Evolutionary conservation across 2,329 filamentous ascomycete species (phyloP).

Genomic region (Aspergillus japonicus): DNA sequence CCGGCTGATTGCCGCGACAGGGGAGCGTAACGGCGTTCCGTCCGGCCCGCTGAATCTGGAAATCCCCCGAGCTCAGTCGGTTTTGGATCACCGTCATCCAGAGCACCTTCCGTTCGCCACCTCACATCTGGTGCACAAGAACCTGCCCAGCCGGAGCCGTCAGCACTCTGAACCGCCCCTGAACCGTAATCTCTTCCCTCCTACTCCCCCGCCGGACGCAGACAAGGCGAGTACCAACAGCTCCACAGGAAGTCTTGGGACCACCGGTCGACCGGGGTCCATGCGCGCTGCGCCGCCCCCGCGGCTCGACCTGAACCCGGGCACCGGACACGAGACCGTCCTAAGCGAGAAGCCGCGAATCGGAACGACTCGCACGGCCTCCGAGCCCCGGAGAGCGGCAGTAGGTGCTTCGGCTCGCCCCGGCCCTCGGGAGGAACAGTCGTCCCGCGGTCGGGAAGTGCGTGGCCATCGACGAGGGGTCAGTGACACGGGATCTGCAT

Average conservation of each 20-base stretch:
- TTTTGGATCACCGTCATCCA: conserved; percentile 70
- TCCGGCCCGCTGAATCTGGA: conserved; percentile 60
- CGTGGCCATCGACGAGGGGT: conserved; percentile 30
- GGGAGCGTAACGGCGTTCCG: conserved; percentile 72
- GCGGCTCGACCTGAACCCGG: conserved; percentile 42
- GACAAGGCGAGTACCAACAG: conserved; percentile 56
- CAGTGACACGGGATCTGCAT: conserved; percentile 32
- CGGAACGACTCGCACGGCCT: conserved; percentile 51
- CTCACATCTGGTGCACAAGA: conserved; percentile 87
- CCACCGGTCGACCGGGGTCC: conserved; percentile 49
- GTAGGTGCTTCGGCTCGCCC: conserved; percentile 28
- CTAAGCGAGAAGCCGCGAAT: conserved; percentile 40
- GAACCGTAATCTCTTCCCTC: conserved; percentile 81
- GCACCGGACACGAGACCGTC: background rate
- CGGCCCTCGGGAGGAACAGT: conserved; percentile 23
- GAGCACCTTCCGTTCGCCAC: conserved; percentile 90
- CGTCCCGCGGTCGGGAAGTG: conserved; percentile 29
- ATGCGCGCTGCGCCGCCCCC: conserved; percentile 48
- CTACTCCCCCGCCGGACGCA: conserved; percentile 94
- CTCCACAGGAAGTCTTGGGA: conserved; percentile 30
- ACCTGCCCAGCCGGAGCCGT: conserved; percentile 69
- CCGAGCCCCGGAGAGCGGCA: conserved; percentile 47
- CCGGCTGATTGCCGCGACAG: conserved; percentile 80
- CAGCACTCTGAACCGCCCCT: conserved; percentile 83
- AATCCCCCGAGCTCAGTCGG: conserved; percentile 38